Conservation (phyloP, 371 early-diverging fungal species). For the Mortierella sp. region DNA sequence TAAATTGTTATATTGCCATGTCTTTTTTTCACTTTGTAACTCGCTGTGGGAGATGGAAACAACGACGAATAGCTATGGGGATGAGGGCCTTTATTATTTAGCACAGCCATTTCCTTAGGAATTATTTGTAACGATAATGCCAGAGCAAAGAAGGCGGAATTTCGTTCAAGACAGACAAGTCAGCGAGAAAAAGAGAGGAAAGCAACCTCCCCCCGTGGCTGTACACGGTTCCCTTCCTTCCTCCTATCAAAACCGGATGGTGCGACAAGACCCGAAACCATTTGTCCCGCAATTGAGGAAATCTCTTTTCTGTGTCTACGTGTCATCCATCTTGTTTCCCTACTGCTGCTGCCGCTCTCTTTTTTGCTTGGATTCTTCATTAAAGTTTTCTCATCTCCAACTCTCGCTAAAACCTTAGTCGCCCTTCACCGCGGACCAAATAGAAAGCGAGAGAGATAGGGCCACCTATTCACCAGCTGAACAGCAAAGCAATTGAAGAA, state of each 20-base stretch:
- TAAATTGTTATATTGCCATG: background rate
- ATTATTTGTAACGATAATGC: background rate
- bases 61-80: background rate
- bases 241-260: background rate
- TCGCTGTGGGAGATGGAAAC: background rate
- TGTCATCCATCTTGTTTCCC: background rate
- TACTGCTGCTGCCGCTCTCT: background rate
- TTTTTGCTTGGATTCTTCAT: background rate
- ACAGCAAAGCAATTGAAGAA: background rate
- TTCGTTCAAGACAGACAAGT: background rate
- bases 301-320: background rate
- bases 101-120: background rate
- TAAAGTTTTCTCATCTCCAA: background rate
- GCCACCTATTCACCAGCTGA: background rate
- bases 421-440: background rate
- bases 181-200: background rate
- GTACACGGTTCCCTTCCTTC: background rate
- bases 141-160: background rate
- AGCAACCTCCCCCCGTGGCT: background rate
- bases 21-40: background rate
- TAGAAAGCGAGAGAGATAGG: background rate
- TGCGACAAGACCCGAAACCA: background rate
- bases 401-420: slow-evolving; percentile 1
- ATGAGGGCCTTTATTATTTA: background rate
- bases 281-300: background rate